Conservation (phyloP, 768 basidiomycete genomes). For the Phylloporus scabripes region DNA sequence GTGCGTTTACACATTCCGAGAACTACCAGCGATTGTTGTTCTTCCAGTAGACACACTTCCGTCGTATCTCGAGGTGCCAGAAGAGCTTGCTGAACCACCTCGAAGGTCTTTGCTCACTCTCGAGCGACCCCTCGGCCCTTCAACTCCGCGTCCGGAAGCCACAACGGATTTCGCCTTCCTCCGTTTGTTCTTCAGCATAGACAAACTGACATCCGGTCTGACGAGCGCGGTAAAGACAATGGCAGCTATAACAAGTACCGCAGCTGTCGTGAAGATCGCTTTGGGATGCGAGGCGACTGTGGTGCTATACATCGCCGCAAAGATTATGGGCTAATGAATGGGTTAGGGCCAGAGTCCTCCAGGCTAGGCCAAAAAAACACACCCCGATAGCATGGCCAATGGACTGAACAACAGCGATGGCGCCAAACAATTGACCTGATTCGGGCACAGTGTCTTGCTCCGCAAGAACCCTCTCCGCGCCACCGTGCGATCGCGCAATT, state of each 20-base stretch:
- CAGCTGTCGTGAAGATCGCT: constrained; percentile 61
- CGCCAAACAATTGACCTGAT: constrained; percentile 62
- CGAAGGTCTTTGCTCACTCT: constrained; percentile 38
- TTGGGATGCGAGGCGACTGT: constrained; percentile 63
- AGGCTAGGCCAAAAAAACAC: constrained; percentile 9
- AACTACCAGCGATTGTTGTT: constrained; percentile 8
- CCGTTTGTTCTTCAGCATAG: constrained; percentile 12
- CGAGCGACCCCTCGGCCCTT: constrained; percentile 24
- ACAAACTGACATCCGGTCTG: constrained; percentile 28
- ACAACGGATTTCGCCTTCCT: constrained; percentile 2
- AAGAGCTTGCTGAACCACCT: constrained; percentile 25
- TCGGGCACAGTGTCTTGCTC: constrained; percentile 32
- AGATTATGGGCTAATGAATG: constrained; percentile 54
- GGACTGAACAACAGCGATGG: constrained; percentile 62
- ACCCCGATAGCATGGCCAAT: constrained; percentile 59
- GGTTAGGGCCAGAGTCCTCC: constrained; percentile 8
- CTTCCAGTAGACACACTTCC: constrained; percentile 5
- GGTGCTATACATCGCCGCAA: constrained; percentile 58
- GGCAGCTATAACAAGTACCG: constrained; percentile 46
- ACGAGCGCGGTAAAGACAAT: constrained; percentile 44
- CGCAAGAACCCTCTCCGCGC: neutral
- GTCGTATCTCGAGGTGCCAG: constrained; percentile 10
- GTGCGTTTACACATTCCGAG: neutral
- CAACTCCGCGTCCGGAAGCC: constrained; percentile 5
- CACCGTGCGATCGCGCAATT: constrained; percentile 22